Conservation (phyloP, 2,329 filamentous ascomycete genomes). For the Fusarium sororula region DNA sequence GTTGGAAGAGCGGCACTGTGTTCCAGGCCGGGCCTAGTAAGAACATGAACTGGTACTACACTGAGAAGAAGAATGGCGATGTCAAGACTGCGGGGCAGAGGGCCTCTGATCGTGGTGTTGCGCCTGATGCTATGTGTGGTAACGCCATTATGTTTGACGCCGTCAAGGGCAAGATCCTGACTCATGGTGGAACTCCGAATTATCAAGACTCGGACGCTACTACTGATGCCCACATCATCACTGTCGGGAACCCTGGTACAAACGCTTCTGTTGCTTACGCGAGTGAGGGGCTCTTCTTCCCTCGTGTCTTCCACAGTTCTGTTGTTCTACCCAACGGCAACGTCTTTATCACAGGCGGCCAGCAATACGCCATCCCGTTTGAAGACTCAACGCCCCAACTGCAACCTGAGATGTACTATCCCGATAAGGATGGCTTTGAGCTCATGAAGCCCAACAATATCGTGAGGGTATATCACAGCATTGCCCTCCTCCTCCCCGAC, state of each 20-base stretch:
- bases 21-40: slow-evolving; percentile 64
- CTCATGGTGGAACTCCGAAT: slow-evolving; percentile 57
- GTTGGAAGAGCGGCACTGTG: slow-evolving; percentile 55
- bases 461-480: slow-evolving; percentile 22
- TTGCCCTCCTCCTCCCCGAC: slow-evolving; percentile 20
- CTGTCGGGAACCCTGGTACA: slow-evolving; percentile 46
- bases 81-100: slow-evolving; percentile 36
- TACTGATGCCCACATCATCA: slow-evolving; percentile 59
- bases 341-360: slow-evolving; percentile 58
- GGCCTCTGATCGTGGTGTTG: slow-evolving; percentile 46
- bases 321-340: slow-evolving; percentile 60
- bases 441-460: slow-evolving; percentile 29
- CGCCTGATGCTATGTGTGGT: slow-evolving; percentile 63
- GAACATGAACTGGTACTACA: slow-evolving; percentile 65
- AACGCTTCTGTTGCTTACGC: slow-evolving; percentile 8
- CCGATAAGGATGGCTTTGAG: background rate
- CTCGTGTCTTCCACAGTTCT: slow-evolving; percentile 55
- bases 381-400: slow-evolving; percentile 24
- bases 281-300: slow-evolving; percentile 11
- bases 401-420: slow-evolving; percentile 20
- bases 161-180: slow-evolving; percentile 64
- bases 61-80: slow-evolving; percentile 37
- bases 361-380: slow-evolving; percentile 22
- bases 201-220: slow-evolving; percentile 57
- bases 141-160: slow-evolving; percentile 67